Conservation (phyloP, 306 rosid species). For the Castanea sativa region DNA sequence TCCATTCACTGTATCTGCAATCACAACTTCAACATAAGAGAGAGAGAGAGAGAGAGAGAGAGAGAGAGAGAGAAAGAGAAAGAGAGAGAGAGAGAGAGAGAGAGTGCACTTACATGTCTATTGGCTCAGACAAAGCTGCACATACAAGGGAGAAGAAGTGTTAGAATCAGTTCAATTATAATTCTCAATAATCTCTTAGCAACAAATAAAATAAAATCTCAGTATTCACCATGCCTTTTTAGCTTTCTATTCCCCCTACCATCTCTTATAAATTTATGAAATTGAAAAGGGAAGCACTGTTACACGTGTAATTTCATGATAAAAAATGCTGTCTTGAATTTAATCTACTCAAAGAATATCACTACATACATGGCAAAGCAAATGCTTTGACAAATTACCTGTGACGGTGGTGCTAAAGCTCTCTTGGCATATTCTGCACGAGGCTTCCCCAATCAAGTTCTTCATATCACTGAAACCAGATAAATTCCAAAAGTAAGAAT, state of each 20-base stretch:
- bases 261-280: not conserved
- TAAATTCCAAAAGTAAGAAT: constrained; percentile 1
- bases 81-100: not conserved
- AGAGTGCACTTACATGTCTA: constrained; percentile 69
- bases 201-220: too few species aligned
- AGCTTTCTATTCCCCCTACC: not conserved
- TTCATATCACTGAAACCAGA: constrained; percentile 76
- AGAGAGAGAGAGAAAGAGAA: too few species aligned
- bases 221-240: not conserved
- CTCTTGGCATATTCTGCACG: constrained; percentile 83
- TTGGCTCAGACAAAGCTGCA: constrained; percentile 82
- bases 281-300: not conserved
- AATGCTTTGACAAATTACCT: constrained; percentile 33
- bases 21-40: not conserved
- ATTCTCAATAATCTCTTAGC: not conserved
- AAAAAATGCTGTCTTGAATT: not conserved
- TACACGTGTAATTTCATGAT: not conserved
- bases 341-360: not conserved
- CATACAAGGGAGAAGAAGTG: not conserved
- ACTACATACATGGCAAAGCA: not conserved
- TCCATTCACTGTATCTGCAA: constrained; percentile 95
- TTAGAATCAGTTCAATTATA: constrained; percentile 4
- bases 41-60: not conserved
- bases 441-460: constrained; percentile 82
- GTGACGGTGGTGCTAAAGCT: constrained; percentile 74